A percentile compares a stretch with the other conserved stretches of the same genome.
phyloP scores from a whole-genome alignment of 2,329 filamentous ascomycete species.

The Fusarium brevicatenulatum region DNA sequence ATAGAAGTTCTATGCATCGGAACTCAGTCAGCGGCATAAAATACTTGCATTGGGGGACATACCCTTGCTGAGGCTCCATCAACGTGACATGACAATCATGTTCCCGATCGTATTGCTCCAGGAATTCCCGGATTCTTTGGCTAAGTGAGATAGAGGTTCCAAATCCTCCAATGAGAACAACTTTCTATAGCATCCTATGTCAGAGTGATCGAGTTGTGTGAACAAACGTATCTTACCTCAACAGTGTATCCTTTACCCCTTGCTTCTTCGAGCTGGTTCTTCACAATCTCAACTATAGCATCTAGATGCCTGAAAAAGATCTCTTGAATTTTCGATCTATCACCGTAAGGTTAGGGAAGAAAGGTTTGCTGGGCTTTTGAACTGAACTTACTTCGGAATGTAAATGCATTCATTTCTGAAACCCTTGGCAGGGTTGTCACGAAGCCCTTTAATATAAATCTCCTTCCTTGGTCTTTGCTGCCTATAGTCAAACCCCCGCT shows the following conservation, averaged over 20 bases:
- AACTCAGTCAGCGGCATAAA: accelerated
- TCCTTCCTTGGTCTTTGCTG: accelerated
- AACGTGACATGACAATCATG: accelerated
- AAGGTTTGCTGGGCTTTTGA: too few species aligned
- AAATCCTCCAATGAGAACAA: slow-evolving; percentile 13
- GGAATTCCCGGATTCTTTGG: accelerated
- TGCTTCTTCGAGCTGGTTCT: neutral
- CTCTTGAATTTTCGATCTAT: too few species aligned
- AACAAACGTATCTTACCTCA: accelerated
- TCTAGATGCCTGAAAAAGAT: neutral
- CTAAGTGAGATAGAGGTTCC: neutral
- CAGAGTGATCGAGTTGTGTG: accelerated
- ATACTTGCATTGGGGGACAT: accelerated
- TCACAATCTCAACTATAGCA: neutral
- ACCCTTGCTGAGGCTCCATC: neutral
- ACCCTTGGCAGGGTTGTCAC: neutral
- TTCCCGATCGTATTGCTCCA: accelerated
- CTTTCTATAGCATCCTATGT: neutral
- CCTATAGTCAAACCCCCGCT: neutral
- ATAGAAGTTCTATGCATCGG: neutral
- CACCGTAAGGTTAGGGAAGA: too few species aligned
- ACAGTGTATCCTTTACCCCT: accelerated
- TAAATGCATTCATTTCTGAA: neutral
- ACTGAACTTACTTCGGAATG: neutral
- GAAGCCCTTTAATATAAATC: accelerated